Conservation (phyloP, 495 filamentous ascomycete genomes). For the Penicillium egyptiacum region DNA sequence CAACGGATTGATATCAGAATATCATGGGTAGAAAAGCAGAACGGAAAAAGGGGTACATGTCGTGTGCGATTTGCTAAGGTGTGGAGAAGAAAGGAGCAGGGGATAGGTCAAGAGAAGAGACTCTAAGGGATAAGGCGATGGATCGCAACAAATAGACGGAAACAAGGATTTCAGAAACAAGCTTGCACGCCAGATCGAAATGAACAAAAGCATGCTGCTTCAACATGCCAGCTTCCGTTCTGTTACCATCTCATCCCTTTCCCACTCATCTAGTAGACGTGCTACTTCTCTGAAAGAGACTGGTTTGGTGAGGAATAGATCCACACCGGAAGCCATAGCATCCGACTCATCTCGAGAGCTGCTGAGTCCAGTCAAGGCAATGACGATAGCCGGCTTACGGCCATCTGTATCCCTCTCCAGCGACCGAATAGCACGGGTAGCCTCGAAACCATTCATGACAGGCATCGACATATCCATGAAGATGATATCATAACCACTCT, state of each 20-base stretch:
- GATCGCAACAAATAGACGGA: not conserved
- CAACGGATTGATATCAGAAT: not conserved
- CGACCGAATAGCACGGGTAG: constrained; percentile 63
- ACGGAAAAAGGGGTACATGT: not conserved
- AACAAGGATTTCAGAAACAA: not conserved
- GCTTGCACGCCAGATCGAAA: not conserved
- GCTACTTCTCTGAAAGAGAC: constrained; percentile 55
- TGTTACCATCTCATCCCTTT: constrained; percentile 23
- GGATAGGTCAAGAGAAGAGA: not conserved
- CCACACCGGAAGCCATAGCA: constrained; percentile 65
- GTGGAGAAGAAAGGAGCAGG: not conserved
- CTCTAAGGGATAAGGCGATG: not conserved
- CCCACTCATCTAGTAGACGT: constrained; percentile 49
- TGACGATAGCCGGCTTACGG: constrained; percentile 53
- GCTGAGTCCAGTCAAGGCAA: constrained; percentile 70
- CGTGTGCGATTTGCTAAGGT: not conserved
- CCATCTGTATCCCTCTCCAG: constrained; percentile 53
- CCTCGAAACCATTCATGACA: constrained; percentile 72
- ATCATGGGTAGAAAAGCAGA: not conserved
- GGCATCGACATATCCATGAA: constrained; percentile 79
- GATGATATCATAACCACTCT: constrained; percentile 53
- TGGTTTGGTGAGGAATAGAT: constrained; percentile 74
- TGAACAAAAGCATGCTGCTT: not conserved
- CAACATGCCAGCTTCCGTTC: constrained; percentile 15
- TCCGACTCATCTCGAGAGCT: constrained; percentile 63